A percentile compares a stretch with the other conserved stretches of the same genome.
phyloP scores from a whole-genome alignment of 164 flowering plant genomes.

The Dillenia turbinata region DNA sequence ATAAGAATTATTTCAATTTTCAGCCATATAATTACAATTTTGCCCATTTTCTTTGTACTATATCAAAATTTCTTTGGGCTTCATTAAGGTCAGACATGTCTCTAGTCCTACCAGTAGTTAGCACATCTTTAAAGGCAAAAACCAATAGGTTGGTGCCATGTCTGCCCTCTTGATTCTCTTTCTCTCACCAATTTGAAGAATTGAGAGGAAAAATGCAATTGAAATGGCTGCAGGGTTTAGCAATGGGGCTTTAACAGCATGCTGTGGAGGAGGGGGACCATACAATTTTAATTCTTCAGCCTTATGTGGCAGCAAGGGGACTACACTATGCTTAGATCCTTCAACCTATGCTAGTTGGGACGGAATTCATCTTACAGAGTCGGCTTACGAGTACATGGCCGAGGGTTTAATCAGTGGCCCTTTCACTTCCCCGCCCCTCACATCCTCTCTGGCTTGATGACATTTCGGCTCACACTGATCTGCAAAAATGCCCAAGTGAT shows the following conservation, averaged over 20 bases:
- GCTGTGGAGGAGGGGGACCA: slow-evolving; percentile 14
- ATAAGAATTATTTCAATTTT: no score
- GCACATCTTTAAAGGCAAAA: no score
- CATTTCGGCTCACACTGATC: no score
- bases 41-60: background rate
- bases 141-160: no score
- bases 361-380: slow-evolving; percentile 12
- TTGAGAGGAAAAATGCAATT: background rate
- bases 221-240: background rate
- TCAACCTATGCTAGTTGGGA: slow-evolving; percentile 12
- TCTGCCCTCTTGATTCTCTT: no score
- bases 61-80: background rate
- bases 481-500: no score
- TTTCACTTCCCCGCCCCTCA: no score
- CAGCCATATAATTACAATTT: no score
- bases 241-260: background rate
- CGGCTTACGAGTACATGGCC: slow-evolving; percentile 1
- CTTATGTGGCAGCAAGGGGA: background rate
- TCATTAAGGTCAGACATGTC: background rate
- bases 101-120: no score
- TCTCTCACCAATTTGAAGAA: background rate
- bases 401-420: background rate
- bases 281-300: slow-evolving; percentile 7
- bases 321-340: slow-evolving; percentile 4
- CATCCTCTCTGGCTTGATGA: no score